Conservation (phyloP, 2,329 filamentous ascomycete species). For the Alternaria arborescens region DNA sequence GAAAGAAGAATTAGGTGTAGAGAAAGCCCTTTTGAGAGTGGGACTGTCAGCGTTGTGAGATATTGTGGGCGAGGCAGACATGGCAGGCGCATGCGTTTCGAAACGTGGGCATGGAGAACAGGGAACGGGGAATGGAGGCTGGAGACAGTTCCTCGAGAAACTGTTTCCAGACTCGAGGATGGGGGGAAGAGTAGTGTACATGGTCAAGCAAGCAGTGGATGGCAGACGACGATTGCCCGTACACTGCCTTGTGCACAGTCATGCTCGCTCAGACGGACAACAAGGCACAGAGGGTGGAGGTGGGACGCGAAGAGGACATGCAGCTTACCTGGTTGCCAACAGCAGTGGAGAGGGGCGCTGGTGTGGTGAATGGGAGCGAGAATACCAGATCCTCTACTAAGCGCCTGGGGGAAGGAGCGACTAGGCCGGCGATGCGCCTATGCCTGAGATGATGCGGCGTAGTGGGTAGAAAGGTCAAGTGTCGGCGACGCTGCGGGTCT, state of each 20-base stretch:
- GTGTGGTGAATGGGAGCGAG: conserved; percentile 48
- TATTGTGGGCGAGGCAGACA: conserved; percentile 38
- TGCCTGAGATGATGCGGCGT: conserved; percentile 33
- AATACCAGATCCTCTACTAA: conserved; percentile 55
- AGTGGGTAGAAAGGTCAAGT: conserved; percentile 29
- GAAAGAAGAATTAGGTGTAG: conserved; percentile 46
- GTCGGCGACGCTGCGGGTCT: conserved; percentile 17
- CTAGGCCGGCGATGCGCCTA: conserved; percentile 47
- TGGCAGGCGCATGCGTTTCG: conserved; percentile 23
- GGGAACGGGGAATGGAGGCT: conserved; percentile 9
- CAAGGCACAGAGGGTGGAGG: conserved; percentile 15
- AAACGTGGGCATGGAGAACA: conserved; percentile 14
- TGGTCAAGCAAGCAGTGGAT: conserved; percentile 18
- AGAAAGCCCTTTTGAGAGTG: conserved; percentile 47
- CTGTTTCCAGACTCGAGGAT: conserved; percentile 11
- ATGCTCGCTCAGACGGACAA: conserved; percentile 10
- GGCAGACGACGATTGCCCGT: conserved; percentile 16
- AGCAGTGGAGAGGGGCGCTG: conserved; percentile 24
- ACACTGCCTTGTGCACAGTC: conserved; percentile 14
- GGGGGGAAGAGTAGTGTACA: conserved; percentile 17
- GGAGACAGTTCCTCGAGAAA: conserved; percentile 8
- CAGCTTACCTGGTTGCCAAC: conserved; percentile 47
- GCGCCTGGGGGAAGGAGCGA: conserved; percentile 53
- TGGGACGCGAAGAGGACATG: conserved; percentile 27
- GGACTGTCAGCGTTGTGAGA: conserved; percentile 47